These are phyloP conservation scores for Peronospora destructor DNA, from an alignment of 352 stramenopile genomes.

Conservation along the genomic window DNA sequence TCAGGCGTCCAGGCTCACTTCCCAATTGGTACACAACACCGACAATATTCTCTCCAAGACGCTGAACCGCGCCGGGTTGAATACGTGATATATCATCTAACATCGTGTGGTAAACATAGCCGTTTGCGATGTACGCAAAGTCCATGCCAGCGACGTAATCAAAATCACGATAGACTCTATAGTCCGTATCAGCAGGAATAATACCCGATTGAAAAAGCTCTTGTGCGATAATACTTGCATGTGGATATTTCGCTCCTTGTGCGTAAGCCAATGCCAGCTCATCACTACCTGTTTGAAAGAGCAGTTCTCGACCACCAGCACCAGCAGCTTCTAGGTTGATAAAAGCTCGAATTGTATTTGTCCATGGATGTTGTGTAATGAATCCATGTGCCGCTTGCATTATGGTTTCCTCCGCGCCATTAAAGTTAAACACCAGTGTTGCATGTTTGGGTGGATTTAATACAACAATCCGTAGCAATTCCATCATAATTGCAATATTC, in stretches of 20 bases:
- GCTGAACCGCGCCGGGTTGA: slow-evolving; percentile 54
- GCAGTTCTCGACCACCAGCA: slow-evolving; percentile 58
- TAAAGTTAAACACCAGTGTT: slow-evolving; percentile 77
- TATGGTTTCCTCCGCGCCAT: slow-evolving; percentile 73
- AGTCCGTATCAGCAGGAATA: slow-evolving; percentile 68
- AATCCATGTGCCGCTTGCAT: slow-evolving; percentile 73
- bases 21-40: slow-evolving; percentile 51
- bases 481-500: slow-evolving; percentile 79
- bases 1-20: slow-evolving; percentile 34
- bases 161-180: slow-evolving; percentile 67
- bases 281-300: slow-evolving; percentile 76
- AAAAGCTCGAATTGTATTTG: slow-evolving; percentile 55
- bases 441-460: slow-evolving; percentile 36
- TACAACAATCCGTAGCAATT: slow-evolving; percentile 48
- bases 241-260: slow-evolving; percentile 59
- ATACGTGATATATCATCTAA: slow-evolving; percentile 69
- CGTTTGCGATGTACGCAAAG: slow-evolving; percentile 76
- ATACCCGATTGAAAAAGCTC: slow-evolving; percentile 73
- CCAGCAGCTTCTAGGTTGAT: slow-evolving; percentile 77
- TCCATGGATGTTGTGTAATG: slow-evolving; percentile 77
- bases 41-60: slow-evolving; percentile 61
- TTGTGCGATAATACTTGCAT: slow-evolving; percentile 70
- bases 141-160: slow-evolving; percentile 76
- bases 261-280: slow-evolving; percentile 65
- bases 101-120: slow-evolving; percentile 73